Conservation (phyloP, 2,329 filamentous ascomycete species). For the Trichoderma arundinaceum region DNA sequence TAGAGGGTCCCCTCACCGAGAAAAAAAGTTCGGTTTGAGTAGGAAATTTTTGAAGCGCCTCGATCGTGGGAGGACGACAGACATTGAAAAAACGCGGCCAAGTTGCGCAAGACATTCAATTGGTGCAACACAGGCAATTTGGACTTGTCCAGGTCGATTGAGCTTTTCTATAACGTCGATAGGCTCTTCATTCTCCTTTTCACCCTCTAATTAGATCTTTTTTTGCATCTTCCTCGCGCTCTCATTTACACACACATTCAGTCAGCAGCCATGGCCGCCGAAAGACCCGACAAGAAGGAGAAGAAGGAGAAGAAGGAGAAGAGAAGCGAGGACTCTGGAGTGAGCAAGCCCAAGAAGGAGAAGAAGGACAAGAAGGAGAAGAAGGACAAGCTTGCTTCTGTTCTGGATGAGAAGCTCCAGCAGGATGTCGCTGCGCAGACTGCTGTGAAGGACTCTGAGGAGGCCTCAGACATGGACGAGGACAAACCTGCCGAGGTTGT, state of each 20-base stretch:
- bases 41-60: constrained; percentile 41
- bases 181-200: background rate
- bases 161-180: background rate
- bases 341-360: constrained; percentile 62
- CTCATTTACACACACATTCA: constrained; percentile 21
- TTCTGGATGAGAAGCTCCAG: constrained; percentile 69
- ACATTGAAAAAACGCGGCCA: constrained; percentile 31
- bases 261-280: constrained; percentile 51
- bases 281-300: constrained; percentile 57
- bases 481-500: constrained; percentile 50
- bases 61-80: constrained; percentile 26
- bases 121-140: constrained; percentile 8
- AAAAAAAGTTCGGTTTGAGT: constrained; percentile 42
- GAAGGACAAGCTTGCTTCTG: constrained; percentile 55
- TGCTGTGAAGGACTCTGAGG: constrained; percentile 50
- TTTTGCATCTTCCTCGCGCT: constrained; percentile 7
- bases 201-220: background rate
- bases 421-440: constrained; percentile 54
- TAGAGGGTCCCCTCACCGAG: constrained; percentile 39
- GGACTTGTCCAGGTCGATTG: background rate
- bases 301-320: constrained; percentile 68
- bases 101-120: constrained; percentile 29
- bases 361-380: constrained; percentile 79
- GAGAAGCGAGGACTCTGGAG: constrained; percentile 60
- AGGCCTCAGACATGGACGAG: constrained; percentile 55